Percentiles rank a stretch among this genome's conserved stretches.
Conservation (phyloP, 495 filamentous ascomycete genomes). For the Tuber indicum region DNA sequence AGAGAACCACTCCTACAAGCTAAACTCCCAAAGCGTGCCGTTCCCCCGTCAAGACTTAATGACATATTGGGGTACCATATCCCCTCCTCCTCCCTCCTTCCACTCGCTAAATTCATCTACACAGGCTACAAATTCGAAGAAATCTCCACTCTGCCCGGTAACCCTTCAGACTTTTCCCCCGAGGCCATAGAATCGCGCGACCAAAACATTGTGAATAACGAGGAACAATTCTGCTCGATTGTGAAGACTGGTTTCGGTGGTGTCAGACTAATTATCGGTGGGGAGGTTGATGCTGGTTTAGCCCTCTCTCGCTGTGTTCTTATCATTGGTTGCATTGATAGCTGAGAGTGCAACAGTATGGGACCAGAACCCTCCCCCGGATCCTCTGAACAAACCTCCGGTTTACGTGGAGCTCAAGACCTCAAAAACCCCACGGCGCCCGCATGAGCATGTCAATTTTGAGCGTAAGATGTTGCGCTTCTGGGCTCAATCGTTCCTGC, state of each 20-base stretch:
- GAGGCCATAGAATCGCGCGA: conserved; percentile 72
- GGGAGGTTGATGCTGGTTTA: conserved; percentile 86
- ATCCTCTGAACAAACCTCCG: conserved; percentile 55
- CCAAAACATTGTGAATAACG: conserved; percentile 67
- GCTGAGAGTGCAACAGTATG: conserved; percentile 15
- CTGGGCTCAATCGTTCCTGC: conserved; percentile 93
- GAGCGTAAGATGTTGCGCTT: conserved; percentile 88
- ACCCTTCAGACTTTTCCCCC: conserved; percentile 64
- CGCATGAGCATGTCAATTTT: conserved; percentile 63
- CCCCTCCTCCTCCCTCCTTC: neutral
- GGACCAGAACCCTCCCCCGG: conserved; percentile 43
- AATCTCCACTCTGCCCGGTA: conserved; percentile 62
- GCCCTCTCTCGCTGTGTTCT: conserved; percentile 7
- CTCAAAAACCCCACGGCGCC: conserved; percentile 57
- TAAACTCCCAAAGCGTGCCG: conserved; percentile 41
- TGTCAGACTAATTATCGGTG: conserved; percentile 67
- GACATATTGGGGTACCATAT: conserved; percentile 55
- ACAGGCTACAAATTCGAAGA: conserved; percentile 95
- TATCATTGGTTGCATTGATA: conserved; percentile 5
- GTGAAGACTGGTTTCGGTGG: conserved; percentile 79
- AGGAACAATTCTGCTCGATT: conserved; percentile 89
- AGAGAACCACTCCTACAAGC: conserved; percentile 69
- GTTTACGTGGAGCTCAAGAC: conserved; percentile 97
- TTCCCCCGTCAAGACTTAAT: conserved; percentile 53
- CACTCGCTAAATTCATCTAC: neutral